Conservation (phyloP, 768 basidiomycete genomes). For the Strobilomyces confusus region DNA sequence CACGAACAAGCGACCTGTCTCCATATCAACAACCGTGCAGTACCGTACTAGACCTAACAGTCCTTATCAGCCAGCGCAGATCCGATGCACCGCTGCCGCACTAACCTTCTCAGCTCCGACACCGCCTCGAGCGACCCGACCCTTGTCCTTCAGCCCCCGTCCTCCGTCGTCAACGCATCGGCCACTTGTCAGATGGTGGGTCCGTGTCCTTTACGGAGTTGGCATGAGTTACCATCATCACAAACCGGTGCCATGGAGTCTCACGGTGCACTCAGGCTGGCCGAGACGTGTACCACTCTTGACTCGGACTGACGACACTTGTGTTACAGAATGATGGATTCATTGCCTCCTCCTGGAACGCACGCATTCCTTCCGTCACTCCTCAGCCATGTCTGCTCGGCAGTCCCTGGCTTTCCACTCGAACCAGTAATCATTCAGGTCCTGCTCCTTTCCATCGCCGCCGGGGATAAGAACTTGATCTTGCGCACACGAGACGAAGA, state of each 20-base stretch:
- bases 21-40: slow-evolving; percentile 20
- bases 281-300: not conserved
- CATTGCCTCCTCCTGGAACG: slow-evolving; percentile 38
- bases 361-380: slow-evolving; percentile 48
- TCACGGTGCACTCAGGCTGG: not conserved
- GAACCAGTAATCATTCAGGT: slow-evolving; percentile 65
- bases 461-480: slow-evolving; percentile 60
- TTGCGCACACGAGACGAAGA: slow-evolving; percentile 66
- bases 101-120: not conserved
- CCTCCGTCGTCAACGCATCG: not conserved
- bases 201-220: not conserved
- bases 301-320: not conserved
- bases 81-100: not conserved
- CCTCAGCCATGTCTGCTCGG: slow-evolving; percentile 42
- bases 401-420: slow-evolving; percentile 46
- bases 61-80: slow-evolving; percentile 5
- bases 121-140: not conserved
- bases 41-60: not conserved
- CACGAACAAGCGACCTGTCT: slow-evolving; percentile 1
- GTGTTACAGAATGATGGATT: not conserved
- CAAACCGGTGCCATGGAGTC: slow-evolving; percentile 21
- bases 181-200: not conserved
- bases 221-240: slow-evolving; percentile 21
- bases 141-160: not conserved
- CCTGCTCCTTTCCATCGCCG: slow-evolving; percentile 59